Conservation (phyloP, 164 flowering plant genomes). For the Aristolochia contorta region DNA sequence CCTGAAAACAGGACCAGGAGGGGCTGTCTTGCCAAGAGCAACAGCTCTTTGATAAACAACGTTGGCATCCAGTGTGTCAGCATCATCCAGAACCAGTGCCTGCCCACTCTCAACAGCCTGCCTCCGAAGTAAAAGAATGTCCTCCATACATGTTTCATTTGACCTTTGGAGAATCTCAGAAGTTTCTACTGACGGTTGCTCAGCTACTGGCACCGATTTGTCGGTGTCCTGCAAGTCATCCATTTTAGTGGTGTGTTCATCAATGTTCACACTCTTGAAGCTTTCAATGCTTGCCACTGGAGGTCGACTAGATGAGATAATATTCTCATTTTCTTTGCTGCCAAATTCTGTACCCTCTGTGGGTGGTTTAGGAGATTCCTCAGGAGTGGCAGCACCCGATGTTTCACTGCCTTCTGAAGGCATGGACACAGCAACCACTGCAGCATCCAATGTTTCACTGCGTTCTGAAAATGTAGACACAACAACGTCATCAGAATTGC, state of each 20-base stretch:
- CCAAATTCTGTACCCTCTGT: not conserved
- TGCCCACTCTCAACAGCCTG: constrained; percentile 67
- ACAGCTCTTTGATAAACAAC: constrained; percentile 45
- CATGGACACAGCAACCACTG: not conserved
- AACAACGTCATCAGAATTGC: constrained; percentile 2
- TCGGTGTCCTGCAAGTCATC: not conserved
- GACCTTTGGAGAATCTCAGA: not conserved
- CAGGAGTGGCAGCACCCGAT: constrained; percentile 4
- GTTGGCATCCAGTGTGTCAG: constrained; percentile 49
- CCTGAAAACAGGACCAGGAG: constrained; percentile 57
- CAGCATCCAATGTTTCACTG: constrained; percentile 15
- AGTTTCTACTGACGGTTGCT: not conserved
- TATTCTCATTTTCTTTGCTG: not conserved
- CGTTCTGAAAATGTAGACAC: constrained; percentile 12
- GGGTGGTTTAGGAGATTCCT: constrained; percentile 2
- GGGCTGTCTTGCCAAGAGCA: constrained; percentile 54
- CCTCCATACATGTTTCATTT: constrained; percentile 25
- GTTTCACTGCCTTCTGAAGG: not conserved
- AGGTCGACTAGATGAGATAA: not conserved
- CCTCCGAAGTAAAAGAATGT: constrained; percentile 33
- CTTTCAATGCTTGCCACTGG: not conserved
- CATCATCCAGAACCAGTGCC: constrained; percentile 59
- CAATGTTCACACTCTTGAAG: not conserved
- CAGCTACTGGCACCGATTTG: not conserved
- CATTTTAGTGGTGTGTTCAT: not conserved